Evolutionary conservation across 2,329 filamentous ascomycete genomes (phyloP).

Genomic region (Apiospora malaysiana): DNA sequence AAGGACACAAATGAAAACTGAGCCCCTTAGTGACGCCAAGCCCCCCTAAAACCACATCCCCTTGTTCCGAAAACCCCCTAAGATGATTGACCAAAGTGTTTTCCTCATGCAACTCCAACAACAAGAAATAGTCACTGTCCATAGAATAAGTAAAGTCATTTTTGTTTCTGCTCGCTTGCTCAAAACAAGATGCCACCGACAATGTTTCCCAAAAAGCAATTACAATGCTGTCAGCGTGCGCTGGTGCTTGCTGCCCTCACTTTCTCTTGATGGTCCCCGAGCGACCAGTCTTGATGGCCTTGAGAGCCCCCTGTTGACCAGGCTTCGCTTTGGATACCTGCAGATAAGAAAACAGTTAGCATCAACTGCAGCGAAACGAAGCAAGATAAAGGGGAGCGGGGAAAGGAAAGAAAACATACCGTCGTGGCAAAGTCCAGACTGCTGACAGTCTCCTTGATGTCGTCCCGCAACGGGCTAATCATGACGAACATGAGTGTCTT

Average conservation of each 20-base stretch:
- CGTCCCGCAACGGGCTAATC: slow-evolving; percentile 32
- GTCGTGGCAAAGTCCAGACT: slow-evolving; percentile 28
- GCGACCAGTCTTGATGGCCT: slow-evolving; percentile 25
- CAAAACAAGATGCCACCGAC: neutral
- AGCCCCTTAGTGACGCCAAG: slow-evolving; percentile 10
- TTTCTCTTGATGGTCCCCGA: neutral
- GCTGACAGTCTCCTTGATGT: slow-evolving; percentile 28
- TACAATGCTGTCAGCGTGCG: neutral
- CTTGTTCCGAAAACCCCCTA: neutral
- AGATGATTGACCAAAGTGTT: neutral
- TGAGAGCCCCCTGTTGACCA: slow-evolving; percentile 23
- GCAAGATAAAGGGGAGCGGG: neutral
- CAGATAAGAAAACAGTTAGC: neutral
- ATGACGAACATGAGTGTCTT: slow-evolving; percentile 39
- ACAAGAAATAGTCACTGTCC: slow-evolving; percentile 16
- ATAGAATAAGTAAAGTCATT: slow-evolving; percentile 11
- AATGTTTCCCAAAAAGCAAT: neutral
- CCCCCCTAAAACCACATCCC: neutral
- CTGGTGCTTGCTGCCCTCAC: neutral
- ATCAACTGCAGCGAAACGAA: neutral
- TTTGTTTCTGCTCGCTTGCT: slow-evolving; percentile 10
- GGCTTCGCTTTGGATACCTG: slow-evolving; percentile 28
- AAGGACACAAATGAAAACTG: neutral
- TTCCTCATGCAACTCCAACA: slow-evolving; percentile 18
- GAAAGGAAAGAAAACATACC: slow-evolving; percentile 20